Conservation (phyloP, 768 basidiomycete species). For the Trametes coccinea region DNA sequence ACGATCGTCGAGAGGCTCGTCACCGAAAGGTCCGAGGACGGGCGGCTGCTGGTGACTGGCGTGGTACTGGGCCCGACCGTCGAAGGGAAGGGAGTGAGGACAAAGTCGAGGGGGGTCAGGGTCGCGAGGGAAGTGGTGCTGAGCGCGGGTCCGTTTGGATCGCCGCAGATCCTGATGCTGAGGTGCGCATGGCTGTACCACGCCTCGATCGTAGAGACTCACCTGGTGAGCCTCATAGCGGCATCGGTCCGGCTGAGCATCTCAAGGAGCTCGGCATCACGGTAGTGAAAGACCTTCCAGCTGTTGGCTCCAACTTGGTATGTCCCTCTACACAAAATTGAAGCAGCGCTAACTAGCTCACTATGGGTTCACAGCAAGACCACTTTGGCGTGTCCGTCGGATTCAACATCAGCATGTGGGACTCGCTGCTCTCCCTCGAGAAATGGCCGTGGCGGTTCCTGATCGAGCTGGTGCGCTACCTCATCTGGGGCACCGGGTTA, state of each 20-base stretch:
- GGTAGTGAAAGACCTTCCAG: constrained; percentile 26
- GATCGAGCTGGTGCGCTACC: constrained; percentile 36
- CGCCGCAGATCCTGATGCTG: constrained; percentile 44
- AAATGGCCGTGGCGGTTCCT: constrained; percentile 31
- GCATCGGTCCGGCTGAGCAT: constrained; percentile 28
- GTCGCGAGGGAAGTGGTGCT: constrained; percentile 28
- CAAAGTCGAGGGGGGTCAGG: constrained; percentile 2
- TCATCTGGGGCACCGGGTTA: constrained; percentile 37
- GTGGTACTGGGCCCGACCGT: constrained; percentile 14
- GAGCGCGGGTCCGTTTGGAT: constrained; percentile 27
- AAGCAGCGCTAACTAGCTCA: neutral
- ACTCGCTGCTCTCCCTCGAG: constrained; percentile 34
- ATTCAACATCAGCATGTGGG: constrained; percentile 35
- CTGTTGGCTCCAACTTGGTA: constrained; percentile 31
- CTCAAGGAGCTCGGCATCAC: constrained; percentile 27
- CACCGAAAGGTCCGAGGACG: constrained; percentile 6
- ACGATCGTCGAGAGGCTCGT: constrained; percentile 22
- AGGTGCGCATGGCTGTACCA: constrained; percentile 15
- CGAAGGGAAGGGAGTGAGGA: neutral
- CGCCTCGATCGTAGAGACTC: neutral
- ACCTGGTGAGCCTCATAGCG: constrained; percentile 8
- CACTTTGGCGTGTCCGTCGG: constrained; percentile 38
- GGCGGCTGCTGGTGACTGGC: constrained; percentile 9
- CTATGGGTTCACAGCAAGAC: constrained; percentile 35
- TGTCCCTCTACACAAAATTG: neutral